These are phyloP conservation scores for Glycine latifolia DNA, from an alignment of 306 rosid genomes.

Conservation along the genomic window DNA sequence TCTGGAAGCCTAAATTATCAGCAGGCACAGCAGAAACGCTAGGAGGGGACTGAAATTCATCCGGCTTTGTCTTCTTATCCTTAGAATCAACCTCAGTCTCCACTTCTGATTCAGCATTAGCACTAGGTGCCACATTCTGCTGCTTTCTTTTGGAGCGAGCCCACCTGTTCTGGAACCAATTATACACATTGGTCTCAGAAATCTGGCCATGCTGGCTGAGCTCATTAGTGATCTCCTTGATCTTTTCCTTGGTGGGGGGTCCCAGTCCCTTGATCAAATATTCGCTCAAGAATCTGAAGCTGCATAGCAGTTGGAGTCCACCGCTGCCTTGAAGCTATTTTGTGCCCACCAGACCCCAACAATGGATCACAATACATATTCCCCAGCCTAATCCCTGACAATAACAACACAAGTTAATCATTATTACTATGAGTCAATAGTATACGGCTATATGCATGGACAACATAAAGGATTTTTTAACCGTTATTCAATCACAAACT, in stretches of 20 bases:
- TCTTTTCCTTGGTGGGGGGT: slow-evolving; percentile 95
- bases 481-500: neutral
- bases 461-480: neutral
- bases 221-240: slow-evolving; percentile 84
- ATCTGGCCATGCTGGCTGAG: slow-evolving; percentile 87
- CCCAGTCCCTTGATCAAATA: slow-evolving; percentile 80
- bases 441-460: neutral
- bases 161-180: slow-evolving; percentile 97
- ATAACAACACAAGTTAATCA: slow-evolving; percentile 1
- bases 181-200: slow-evolving; percentile 87
- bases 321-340: slow-evolving; percentile 80
- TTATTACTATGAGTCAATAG: neutral
- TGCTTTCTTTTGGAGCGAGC: slow-evolving; percentile 92
- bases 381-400: slow-evolving; percentile 79
- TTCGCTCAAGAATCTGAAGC: slow-evolving; percentile 83
- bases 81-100: slow-evolving; percentile 87
- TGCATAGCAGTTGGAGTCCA: slow-evolving; percentile 90
- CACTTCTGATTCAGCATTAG: slow-evolving; percentile 72
- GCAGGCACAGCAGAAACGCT: slow-evolving; percentile 48
- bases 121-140: slow-evolving; percentile 55
- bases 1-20: slow-evolving; percentile 70
- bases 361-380: slow-evolving; percentile 76
- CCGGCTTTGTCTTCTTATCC: slow-evolving; percentile 73
- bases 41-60: slow-evolving; percentile 60
- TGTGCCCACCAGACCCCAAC: slow-evolving; percentile 78